Evolutionary conservation across 2,329 filamentous ascomycete genomes (phyloP).

Genomic region (Aspergillus intermedius): DNA sequence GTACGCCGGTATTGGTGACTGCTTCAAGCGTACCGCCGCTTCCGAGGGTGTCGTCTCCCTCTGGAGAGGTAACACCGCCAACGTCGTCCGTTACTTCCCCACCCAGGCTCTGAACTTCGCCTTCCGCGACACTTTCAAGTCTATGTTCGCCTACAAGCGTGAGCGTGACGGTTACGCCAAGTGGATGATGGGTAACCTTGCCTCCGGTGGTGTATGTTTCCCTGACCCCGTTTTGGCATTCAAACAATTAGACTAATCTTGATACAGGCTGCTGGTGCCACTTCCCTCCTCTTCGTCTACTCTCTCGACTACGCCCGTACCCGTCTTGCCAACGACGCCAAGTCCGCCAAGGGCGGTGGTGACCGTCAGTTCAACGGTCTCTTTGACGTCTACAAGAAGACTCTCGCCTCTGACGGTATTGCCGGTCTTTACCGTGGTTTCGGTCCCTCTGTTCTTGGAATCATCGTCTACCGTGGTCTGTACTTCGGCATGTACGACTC

Average conservation of each 20-base stretch:
- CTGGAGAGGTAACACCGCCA: slow-evolving; percentile 99
- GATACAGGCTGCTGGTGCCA: slow-evolving; percentile 85
- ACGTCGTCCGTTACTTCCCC: slow-evolving; percentile 99
- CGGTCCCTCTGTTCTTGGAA: slow-evolving; percentile 98
- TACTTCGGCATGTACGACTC: slow-evolving; percentile 99
- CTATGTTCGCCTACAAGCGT: slow-evolving; percentile 99
- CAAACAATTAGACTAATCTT: slow-evolving; percentile 5
- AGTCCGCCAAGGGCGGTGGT: slow-evolving; percentile 91
- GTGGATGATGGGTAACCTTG: slow-evolving; percentile 99
- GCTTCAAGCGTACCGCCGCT: slow-evolving; percentile 86
- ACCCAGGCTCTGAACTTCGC: slow-evolving; percentile 99
- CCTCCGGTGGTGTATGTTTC: slow-evolving; percentile 91
- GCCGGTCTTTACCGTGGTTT: slow-evolving; percentile 99
- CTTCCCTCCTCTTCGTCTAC: slow-evolving; percentile 99
- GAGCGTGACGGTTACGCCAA: slow-evolving; percentile 94
- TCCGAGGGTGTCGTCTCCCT: slow-evolving; percentile 91
- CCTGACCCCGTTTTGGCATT: background rate
- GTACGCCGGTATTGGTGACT: slow-evolving; percentile 89
- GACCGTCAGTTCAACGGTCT: slow-evolving; percentile 99
- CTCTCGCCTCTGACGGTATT: slow-evolving; percentile 95
- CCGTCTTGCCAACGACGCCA: slow-evolving; percentile 99
- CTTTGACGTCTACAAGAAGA: slow-evolving; percentile 99
- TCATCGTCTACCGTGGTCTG: slow-evolving; percentile 99
- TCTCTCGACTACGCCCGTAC: slow-evolving; percentile 99
- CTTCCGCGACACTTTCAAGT: slow-evolving; percentile 99